A percentile compares a stretch with the other conserved stretches of the same genome.
phyloP scores from a whole-genome alignment of 2,329 filamentous ascomycete species.

The Fusarium nelsonii region DNA sequence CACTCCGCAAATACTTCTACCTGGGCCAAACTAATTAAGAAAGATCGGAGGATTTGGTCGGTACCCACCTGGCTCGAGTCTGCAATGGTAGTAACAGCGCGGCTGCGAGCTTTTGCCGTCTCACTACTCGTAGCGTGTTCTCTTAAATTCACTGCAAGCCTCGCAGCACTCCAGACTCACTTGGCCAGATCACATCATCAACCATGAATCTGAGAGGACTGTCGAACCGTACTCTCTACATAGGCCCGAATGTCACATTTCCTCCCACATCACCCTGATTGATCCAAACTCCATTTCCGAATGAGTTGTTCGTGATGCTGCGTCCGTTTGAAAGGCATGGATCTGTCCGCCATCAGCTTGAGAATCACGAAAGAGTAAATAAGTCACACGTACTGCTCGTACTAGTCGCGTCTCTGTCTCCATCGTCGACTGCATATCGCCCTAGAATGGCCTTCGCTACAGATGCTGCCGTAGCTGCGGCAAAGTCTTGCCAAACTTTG shows the following conservation, averaged over 20 bases:
- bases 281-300: background rate
- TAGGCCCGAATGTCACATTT: background rate
- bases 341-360: background rate
- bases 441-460: constrained; percentile 1
- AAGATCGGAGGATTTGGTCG: too few relatives aligned
- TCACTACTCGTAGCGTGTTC: too few relatives aligned
- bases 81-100: too few relatives aligned
- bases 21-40: too few relatives aligned
- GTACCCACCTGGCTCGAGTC: too few relatives aligned
- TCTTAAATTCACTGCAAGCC: background rate
- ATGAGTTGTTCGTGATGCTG: background rate
- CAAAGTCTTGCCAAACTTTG: background rate
- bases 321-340: background rate
- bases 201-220: background rate
- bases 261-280: background rate
- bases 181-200: background rate
- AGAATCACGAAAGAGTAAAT: background rate
- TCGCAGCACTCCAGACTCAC: background rate
- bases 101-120: too few relatives aligned
- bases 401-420: too few relatives aligned
- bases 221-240: accelerated
- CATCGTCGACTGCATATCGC: background rate
- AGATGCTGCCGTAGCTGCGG: constrained; percentile 9
- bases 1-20: too few relatives aligned
- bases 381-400: background rate